These are phyloP conservation scores for Cryomyces antarcticus DNA, from an alignment of 495 filamentous ascomycete genomes.

Conservation along the genomic window DNA sequence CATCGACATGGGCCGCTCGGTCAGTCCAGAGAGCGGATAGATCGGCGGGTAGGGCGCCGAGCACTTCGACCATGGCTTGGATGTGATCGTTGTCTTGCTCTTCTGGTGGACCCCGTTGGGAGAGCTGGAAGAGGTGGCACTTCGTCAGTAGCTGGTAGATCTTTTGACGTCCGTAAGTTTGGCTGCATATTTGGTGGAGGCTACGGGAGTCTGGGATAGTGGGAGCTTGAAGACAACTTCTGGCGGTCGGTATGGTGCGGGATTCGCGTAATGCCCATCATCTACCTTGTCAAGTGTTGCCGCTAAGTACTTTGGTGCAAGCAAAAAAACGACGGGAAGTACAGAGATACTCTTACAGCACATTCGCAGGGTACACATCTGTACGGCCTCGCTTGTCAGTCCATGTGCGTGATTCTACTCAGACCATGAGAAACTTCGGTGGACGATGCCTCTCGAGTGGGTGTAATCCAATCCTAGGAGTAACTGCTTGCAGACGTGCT, in stretches of 20 bases:
- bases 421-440: background rate
- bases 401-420: background rate
- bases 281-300: background rate
- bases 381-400: background rate
- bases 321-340: background rate
- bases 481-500: background rate
- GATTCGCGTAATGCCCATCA: background rate
- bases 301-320: background rate
- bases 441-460: background rate
- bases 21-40: background rate
- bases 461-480: background rate
- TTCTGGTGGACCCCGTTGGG: background rate
- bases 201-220: background rate
- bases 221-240: background rate
- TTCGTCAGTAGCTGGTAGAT: background rate
- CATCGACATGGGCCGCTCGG: background rate
- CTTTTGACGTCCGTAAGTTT: background rate
- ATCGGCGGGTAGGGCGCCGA: background rate
- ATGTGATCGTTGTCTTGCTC: background rate
- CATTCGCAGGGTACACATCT: background rate
- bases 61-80: background rate
- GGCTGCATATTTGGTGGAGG: background rate
- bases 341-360: background rate
- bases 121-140: background rate
- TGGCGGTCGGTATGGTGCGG: background rate